A percentile compares a stretch with the other conserved stretches of the same genome.
phyloP scores from a whole-genome alignment of 805 yeast genomes.

The Komagataella pseudopastoris region DNA sequence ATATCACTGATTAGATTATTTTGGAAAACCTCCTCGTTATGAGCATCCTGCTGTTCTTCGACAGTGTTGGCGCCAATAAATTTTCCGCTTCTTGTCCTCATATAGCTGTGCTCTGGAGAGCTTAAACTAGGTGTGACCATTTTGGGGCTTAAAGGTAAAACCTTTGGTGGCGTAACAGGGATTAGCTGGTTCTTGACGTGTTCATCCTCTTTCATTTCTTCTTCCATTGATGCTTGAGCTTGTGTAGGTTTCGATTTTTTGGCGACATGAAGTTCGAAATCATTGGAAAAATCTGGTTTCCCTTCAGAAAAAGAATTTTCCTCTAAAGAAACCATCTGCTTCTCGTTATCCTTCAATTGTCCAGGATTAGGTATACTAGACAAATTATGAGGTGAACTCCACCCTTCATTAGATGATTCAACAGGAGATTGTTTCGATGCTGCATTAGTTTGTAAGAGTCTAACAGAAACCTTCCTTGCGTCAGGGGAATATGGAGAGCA shows the following conservation, averaged over 20 bases:
- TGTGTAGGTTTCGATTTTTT: not conserved
- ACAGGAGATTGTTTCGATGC: not conserved
- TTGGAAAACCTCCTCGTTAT: constrained; percentile 8
- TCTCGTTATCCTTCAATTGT: not conserved
- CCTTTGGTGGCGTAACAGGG: not conserved
- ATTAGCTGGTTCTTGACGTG: not conserved
- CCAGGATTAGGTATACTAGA: not conserved
- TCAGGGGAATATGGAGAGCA: not conserved
- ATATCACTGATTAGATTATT: constrained; percentile 8
- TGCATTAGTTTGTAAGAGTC: not conserved
- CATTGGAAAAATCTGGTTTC: not conserved
- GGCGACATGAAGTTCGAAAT: not conserved
- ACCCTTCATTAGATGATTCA: not conserved
- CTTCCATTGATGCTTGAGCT: not conserved
- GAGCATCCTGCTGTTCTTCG: constrained; percentile 10
- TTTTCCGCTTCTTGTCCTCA: constrained; percentile 17
- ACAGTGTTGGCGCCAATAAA: constrained; percentile 15
- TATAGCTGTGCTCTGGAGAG: constrained; percentile 9
- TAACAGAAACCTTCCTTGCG: not conserved
- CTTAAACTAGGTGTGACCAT: not conserved
- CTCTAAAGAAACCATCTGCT: not conserved
- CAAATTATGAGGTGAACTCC: not conserved
- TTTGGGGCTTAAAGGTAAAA: not conserved
- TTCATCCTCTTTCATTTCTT: not conserved
- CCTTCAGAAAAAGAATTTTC: not conserved